Conservation (phyloP, 1,139 yeast genomes). For the Suhomyces taliae region DNA sequence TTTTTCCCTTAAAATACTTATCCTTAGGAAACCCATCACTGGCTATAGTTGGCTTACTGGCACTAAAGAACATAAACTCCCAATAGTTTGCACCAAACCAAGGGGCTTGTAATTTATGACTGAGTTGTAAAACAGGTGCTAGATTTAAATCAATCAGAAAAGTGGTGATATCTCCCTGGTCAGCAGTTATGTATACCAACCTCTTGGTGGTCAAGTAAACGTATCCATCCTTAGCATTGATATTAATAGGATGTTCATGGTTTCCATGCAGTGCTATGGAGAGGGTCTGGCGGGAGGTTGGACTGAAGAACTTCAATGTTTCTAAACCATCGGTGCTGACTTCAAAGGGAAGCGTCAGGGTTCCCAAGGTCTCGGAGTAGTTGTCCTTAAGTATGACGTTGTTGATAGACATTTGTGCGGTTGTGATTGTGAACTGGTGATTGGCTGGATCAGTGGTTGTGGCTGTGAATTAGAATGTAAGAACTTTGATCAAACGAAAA, state of each 20-base stretch:
- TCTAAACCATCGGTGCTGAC: constrained; percentile 14
- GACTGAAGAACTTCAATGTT: constrained; percentile 16
- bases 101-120: constrained; percentile 47
- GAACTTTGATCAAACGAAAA: too few relatives aligned
- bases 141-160: constrained; percentile 33
- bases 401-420: constrained; percentile 32
- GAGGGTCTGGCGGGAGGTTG: constrained; percentile 22
- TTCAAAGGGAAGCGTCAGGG: constrained; percentile 24
- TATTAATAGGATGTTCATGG: constrained; percentile 18
- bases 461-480: too few relatives aligned
- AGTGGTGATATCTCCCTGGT: constrained; percentile 39
- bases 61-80: constrained; percentile 42
- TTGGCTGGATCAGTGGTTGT: too few relatives aligned
- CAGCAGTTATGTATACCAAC: constrained; percentile 36
- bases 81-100: constrained; percentile 59
- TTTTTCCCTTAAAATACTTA: constrained; percentile 37
- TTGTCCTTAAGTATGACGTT: constrained; percentile 26
- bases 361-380: constrained; percentile 18
- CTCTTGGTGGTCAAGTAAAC: constrained; percentile 39
- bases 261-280: constrained; percentile 15
- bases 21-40: constrained; percentile 48
- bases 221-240: constrained; percentile 34
- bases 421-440: too few relatives aligned
- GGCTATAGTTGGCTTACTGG: constrained; percentile 25
- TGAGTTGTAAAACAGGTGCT: constrained; percentile 20